phyloP scores from a whole-genome alignment of 345 rosid species.

The Citrus maxima region DNA sequence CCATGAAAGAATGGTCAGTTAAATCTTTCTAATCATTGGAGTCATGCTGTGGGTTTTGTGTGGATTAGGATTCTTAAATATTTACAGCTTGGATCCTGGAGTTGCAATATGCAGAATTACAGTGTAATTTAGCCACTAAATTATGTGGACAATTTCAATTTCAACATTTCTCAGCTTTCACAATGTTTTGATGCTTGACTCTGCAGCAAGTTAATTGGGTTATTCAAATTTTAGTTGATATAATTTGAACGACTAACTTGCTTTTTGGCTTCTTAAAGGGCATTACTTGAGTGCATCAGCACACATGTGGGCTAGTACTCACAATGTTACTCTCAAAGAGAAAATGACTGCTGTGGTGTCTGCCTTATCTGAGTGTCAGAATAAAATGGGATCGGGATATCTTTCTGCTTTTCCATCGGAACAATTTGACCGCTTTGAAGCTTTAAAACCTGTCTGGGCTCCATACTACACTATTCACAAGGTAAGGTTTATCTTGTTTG shows the following conservation, averaged over 20 bases:
- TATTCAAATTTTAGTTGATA: background rate
- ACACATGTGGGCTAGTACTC: slow-evolving; percentile 94
- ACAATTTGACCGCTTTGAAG: slow-evolving; percentile 79
- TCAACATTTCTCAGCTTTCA: background rate
- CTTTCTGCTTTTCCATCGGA: slow-evolving; percentile 93
- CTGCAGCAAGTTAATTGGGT: background rate
- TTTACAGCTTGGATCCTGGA: background rate
- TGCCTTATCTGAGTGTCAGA: slow-evolving; percentile 67
- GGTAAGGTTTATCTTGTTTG: slow-evolving; percentile 29
- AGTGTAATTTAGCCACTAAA: background rate
- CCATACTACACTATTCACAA: slow-evolving; percentile 97
- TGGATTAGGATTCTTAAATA: background rate
- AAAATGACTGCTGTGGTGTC: slow-evolving; percentile 74
- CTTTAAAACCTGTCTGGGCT: slow-evolving; percentile 86
- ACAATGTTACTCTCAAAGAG: slow-evolving; percentile 51
- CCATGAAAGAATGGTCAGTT: background rate
- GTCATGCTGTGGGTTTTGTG: background rate
- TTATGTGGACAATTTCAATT: background rate
- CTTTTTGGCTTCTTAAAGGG: slow-evolving; percentile 47
- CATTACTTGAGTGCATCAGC: slow-evolving; percentile 95
- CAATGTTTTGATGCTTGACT: background rate
- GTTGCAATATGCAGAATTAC: background rate
- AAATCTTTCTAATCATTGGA: background rate
- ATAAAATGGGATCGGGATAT: slow-evolving; percentile 72
- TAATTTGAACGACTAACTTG: background rate